Percentiles rank a stretch among this genome's conserved stretches.
These are phyloP conservation scores for Neobulgaria alba DNA, from an alignment of 2,329 filamentous ascomycete genomes.

Conservation along the genomic window DNA sequence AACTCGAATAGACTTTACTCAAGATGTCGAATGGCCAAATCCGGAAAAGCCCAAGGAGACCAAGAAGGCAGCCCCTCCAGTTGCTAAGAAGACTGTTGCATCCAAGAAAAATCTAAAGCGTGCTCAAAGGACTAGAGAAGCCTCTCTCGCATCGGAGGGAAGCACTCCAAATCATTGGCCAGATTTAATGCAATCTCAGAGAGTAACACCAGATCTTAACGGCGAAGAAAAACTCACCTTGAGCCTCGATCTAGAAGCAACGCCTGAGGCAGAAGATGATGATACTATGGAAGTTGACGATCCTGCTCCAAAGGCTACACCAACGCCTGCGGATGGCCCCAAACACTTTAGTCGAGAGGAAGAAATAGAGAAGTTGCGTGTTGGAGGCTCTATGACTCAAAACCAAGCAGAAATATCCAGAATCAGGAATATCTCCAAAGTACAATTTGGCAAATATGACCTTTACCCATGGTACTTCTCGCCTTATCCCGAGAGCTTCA, in stretches of 20 bases:
- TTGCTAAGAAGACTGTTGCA: slow-evolving; percentile 30
- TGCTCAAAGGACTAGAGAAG: slow-evolving; percentile 25
- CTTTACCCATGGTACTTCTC: slow-evolving; percentile 99
- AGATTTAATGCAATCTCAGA: slow-evolving; percentile 25
- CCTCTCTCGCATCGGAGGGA: slow-evolving; percentile 26
- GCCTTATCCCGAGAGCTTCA: slow-evolving; percentile 85
- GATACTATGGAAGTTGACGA: slow-evolving; percentile 47
- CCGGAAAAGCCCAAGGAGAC: slow-evolving; percentile 69
- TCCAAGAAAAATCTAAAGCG: slow-evolving; percentile 35
- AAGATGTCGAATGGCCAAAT: slow-evolving; percentile 93
- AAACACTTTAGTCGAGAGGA: slow-evolving; percentile 65
- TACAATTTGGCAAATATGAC: slow-evolving; percentile 88
- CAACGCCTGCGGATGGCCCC: slow-evolving; percentile 28
- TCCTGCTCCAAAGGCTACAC: slow-evolving; percentile 28
- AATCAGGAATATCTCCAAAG: slow-evolving; percentile 86
- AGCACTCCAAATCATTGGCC: slow-evolving; percentile 26
- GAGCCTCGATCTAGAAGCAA: slow-evolving; percentile 23
- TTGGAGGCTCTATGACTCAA: slow-evolving; percentile 95
- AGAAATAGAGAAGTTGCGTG: slow-evolving; percentile 92
- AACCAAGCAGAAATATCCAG: slow-evolving; percentile 95
- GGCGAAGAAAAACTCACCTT: slow-evolving; percentile 22
- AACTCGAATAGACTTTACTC: slow-evolving; percentile 72
- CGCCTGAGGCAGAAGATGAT: slow-evolving; percentile 26
- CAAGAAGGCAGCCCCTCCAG: slow-evolving; percentile 54
- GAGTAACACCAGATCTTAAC: slow-evolving; percentile 22